phyloP scores from a whole-genome alignment of 148 eudicot species.

The Nepenthes mirabilis region DNA sequence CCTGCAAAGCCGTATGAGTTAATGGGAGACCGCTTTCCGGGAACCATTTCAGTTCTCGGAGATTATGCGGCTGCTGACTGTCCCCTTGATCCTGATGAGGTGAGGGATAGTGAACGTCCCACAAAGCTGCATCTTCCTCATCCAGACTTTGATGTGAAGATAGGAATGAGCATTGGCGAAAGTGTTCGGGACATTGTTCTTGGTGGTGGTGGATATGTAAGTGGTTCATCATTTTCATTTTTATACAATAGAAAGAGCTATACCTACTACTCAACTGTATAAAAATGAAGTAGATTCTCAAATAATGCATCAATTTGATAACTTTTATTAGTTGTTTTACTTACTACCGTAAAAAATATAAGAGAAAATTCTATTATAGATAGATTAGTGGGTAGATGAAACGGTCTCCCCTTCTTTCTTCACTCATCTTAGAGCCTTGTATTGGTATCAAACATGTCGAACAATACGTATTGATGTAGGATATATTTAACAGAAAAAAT shows the following conservation, averaged over 20 bases:
- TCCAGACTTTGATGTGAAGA: slow-evolving; percentile 46
- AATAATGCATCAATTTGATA: too few species aligned
- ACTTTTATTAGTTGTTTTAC: too few species aligned
- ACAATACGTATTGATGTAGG: too few species aligned
- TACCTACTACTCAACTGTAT: too few species aligned
- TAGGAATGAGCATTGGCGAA: slow-evolving; percentile 76
- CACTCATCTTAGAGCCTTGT: too few species aligned
- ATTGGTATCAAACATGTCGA: too few species aligned
- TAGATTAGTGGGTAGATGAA: too few species aligned
- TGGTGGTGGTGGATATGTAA: slow-evolving; percentile 95
- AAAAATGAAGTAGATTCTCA: too few species aligned
- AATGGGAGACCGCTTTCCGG: slow-evolving; percentile 66
- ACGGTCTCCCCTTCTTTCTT: too few species aligned
- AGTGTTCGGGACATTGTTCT: slow-evolving; percentile 87
- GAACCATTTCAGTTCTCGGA: slow-evolving; percentile 83
- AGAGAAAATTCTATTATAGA: too few species aligned
- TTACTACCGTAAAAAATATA: too few species aligned
- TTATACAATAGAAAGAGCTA: neutral
- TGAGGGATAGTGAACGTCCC: slow-evolving; percentile 94
- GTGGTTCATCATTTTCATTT: slow-evolving; percentile 14
- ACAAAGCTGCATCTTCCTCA: slow-evolving; percentile 88
- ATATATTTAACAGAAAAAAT: too few species aligned
- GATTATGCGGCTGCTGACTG: slow-evolving; percentile 91
- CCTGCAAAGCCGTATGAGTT: slow-evolving; percentile 88
- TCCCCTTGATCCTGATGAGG: slow-evolving; percentile 93